Evolutionary conservation across 2,329 filamentous ascomycete genomes (phyloP), one percentile per base, ranked within the genome.

Genomic region (Xylaria sp.): DNA sequence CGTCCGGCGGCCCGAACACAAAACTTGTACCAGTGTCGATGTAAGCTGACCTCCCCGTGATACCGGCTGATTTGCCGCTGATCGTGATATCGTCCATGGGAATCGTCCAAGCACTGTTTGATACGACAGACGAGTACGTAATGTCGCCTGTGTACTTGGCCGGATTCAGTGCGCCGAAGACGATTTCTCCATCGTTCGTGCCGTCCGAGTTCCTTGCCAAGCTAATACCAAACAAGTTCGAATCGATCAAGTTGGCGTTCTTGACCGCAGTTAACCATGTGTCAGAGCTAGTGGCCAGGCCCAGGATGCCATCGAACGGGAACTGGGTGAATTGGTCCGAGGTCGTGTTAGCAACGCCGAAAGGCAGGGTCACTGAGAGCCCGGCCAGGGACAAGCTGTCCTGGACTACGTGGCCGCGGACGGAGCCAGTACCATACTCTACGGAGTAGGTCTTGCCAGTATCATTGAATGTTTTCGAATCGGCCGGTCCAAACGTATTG

Each of bases 261-360:
- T 83, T 82, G 53, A 97, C 80, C 1, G 85, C 81, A 46, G 90
- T 83, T 77, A 96, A 84, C 73, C 96, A 90, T 53, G 89, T 92
- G 23, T 91, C 87, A 5, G 86, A 86, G 69, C 86, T 86, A 74
- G 90, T 89, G 17, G 92, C 91, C 28, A 97, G 81, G 4, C 93
- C 94, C 2, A 97, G 82, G 58, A 97, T 97, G 28, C 94, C 94
- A 78, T 97, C 94, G 79, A 97, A 94, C 1, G 93, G 91, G 74
- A 95, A 97, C 61, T 87, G 86, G 33, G 83, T 81, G 78, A 97
- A 97, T 71, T 96, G 90, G 60, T 88, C 80, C 0, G 92, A 93
- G 1, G 92, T 92, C 28, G 86, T 86, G 40, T 86, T 87, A 26
- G 92, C 93, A 67, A 94, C 80, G 4, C 94, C 94, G 75, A 97